Base-by-base conservation (phyloP, 495 filamentous ascomycete species). In the Aspergillus coremiiformis region DNA sequence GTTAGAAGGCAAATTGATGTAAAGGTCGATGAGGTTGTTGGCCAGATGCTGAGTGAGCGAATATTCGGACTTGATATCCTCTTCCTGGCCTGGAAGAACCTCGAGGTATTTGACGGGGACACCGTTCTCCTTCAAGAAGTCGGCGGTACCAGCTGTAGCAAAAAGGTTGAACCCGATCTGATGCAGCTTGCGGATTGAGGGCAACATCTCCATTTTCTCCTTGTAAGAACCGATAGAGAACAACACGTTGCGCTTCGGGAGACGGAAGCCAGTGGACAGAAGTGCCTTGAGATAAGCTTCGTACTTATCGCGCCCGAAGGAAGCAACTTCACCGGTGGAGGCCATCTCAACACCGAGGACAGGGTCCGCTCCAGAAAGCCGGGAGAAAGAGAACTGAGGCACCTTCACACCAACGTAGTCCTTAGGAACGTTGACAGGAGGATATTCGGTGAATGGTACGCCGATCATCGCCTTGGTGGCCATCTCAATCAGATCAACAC, bases 301-400 rank as follows among this genome's bases (percentile, higher is more conserved):
- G 64, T 94, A 95, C 71, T 96, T 96, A 66, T 96, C 90, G 52
- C 79, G 78, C 57, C 93, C 93, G 67, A 98, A 98, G 52, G 88
- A 96, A 59, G 93, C 93, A 59, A 98, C 93, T 67, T 98, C 93
- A 59, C 93, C 93, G 27, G 93, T 98, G 19, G 93, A 98, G 9
- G 93, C 93, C 93, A 98, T 98, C 74, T 98, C 93, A 41, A 98
- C 93, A 65, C 93, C 93, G 39, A 97, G 77, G 12, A 98, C 92
- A 26, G 93, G 93, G 68, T 98, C 93, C 4, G 93, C 93, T 23
- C 93, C 93, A 39, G 93, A 94, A 22, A 98, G 78, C 59, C 93
- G 84, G 10, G 93, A 96, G 81, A 98, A 98, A 57, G 89, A 95
- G 78, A 98, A 98, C 67, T 98, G 93, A 0, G 93, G 93, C 14